Percentiles rank a stretch among this genome's conserved stretches.
These are phyloP conservation scores for Spongiforma sp. DNA, from an alignment of 1,284 basidiomycete species.

Conservation along the genomic window DNA sequence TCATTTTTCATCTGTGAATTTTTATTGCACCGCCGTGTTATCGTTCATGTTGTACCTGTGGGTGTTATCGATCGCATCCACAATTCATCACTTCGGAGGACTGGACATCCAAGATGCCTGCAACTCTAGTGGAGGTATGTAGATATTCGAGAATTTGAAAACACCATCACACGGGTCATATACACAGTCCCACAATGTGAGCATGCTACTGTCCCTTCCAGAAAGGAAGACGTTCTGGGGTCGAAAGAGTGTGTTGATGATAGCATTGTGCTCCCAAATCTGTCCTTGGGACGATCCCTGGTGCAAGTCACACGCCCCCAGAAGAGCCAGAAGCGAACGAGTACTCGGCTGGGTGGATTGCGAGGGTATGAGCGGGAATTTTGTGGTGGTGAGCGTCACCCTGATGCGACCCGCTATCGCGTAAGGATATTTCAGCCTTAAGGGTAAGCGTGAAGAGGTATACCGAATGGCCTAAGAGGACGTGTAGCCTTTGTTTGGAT, in stretches of 20 bases:
- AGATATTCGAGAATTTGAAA: slow-evolving; percentile 96
- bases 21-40: no score
- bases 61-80: no score
- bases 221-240: slow-evolving; percentile 95
- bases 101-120: no score
- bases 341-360: slow-evolving; percentile 96
- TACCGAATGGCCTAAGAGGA: slow-evolving; percentile 86
- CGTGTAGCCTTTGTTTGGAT: slow-evolving; percentile 99
- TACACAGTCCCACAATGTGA: slow-evolving; percentile 95
- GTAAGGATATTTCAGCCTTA: slow-evolving; percentile 54
- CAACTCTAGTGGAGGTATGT: no score
- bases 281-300: slow-evolving; percentile 99
- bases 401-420: slow-evolving; percentile 99
- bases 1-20: no score
- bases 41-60: no score
- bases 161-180: slow-evolving; percentile 90
- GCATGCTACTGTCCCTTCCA: slow-evolving; percentile 91
- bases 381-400: slow-evolving; percentile 98
- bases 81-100: no score
- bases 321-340: slow-evolving; percentile 95
- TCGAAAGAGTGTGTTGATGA: slow-evolving; percentile 98
- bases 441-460: slow-evolving; percentile 23
- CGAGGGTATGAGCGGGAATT: slow-evolving; percentile 93
- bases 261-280: slow-evolving; percentile 95
- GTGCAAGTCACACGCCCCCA: slow-evolving; percentile 98